phyloP scores from a whole-genome alignment of 1,284 basidiomycete species.

The Ganoderma leucocontextum region DNA sequence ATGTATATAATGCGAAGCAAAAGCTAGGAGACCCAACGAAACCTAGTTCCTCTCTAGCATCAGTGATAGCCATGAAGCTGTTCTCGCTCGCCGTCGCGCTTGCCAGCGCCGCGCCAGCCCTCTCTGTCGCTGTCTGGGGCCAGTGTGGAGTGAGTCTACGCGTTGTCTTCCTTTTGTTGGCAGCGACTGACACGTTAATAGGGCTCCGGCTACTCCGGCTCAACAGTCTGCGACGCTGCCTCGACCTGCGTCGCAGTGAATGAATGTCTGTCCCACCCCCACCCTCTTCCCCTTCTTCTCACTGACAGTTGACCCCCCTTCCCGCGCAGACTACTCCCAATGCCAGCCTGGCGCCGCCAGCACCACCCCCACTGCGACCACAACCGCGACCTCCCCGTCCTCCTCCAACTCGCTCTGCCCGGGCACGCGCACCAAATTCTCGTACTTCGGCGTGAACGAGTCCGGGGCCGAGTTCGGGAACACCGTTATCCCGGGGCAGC shows the following conservation, averaged over 20 bases:
- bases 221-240: slow-evolving; percentile 41
- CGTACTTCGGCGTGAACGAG: slow-evolving; percentile 69
- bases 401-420: slow-evolving; percentile 42
- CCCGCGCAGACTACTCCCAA: slow-evolving; percentile 40
- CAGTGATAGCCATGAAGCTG: slow-evolving; percentile 31
- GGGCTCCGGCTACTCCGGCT: slow-evolving; percentile 41
- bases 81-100: slow-evolving; percentile 39
- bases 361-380: slow-evolving; percentile 24
- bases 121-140: slow-evolving; percentile 42
- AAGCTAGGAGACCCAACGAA: neutral
- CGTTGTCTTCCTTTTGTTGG: neutral
- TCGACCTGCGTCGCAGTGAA: slow-evolving; percentile 37
- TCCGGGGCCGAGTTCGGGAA: slow-evolving; percentile 67
- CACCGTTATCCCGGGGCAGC: slow-evolving; percentile 53
- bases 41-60: neutral
- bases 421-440: slow-evolving; percentile 60
- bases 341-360: slow-evolving; percentile 36
- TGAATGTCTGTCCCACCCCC: slow-evolving; percentile 31
- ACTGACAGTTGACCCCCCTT: neutral
- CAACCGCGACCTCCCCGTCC: slow-evolving; percentile 21
- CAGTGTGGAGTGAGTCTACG: slow-evolving; percentile 41
- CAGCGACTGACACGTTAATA: slow-evolving; percentile 7
- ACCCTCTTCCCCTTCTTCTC: neutral
- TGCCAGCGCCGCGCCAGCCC: slow-evolving; percentile 36
- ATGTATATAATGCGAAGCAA: slow-evolving; percentile 12